These are phyloP conservation scores for Inonotus hispidus DNA, from an alignment of 1,284 basidiomycete genomes.

Conservation along the genomic window DNA sequence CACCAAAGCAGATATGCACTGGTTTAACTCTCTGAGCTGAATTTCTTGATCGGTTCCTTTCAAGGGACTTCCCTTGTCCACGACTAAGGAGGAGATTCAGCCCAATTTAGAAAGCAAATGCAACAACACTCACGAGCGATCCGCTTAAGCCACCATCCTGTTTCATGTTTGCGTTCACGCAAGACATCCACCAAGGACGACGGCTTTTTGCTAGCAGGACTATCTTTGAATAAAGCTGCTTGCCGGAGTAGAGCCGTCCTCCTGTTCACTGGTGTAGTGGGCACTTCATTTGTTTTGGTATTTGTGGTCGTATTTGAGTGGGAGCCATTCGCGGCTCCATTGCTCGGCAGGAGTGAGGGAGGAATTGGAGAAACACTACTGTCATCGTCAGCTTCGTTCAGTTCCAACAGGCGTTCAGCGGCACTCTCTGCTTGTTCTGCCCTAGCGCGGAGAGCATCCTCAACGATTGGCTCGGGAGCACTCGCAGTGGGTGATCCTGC, in stretches of 20 bases:
- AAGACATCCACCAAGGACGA: conserved; percentile 60
- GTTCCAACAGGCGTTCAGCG: conserved; percentile 73
- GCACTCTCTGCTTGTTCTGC: conserved; percentile 88
- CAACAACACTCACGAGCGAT: conserved; percentile 48
- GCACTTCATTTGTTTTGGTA: conserved; percentile 29
- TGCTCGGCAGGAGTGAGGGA: conserved; percentile 43
- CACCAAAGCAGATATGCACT: conserved; percentile 48
- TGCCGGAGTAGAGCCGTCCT: conserved; percentile 56
- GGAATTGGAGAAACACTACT: conserved; percentile 48
- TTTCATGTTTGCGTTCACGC: conserved; percentile 52
- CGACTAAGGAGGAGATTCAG: conserved; percentile 33
- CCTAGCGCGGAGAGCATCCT: conserved; percentile 77
- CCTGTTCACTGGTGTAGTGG: conserved; percentile 60
- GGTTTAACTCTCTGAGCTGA: conserved; percentile 43
- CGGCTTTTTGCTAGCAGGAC: conserved; percentile 53
- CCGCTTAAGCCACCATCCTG: conserved; percentile 74
- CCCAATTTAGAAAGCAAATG: neutral
- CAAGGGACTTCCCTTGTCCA: conserved; percentile 41
- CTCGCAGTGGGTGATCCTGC: conserved; percentile 33
- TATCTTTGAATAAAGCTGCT: conserved; percentile 74
- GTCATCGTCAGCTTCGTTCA: conserved; percentile 67
- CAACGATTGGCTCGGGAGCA: conserved; percentile 53
- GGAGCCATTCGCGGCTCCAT: conserved; percentile 36
- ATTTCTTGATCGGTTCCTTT: conserved; percentile 35
- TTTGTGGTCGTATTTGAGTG: conserved; percentile 26